Conservation (phyloP, 805 yeast genomes). For the Ogataea thermomethanolica region DNA sequence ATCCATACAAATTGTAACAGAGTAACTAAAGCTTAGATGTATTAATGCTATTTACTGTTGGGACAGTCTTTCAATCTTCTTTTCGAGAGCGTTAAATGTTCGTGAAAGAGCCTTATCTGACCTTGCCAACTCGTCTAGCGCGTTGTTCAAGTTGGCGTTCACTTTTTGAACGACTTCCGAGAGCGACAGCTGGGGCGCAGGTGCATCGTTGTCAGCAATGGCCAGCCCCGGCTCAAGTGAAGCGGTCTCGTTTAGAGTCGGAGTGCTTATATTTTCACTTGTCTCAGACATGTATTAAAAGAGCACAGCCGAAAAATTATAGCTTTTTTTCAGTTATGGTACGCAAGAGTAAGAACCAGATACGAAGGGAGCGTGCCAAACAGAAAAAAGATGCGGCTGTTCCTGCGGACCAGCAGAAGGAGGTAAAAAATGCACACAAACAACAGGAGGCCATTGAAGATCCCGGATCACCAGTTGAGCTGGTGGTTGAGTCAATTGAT, state of each 20-base stretch:
- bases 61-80: constrained; percentile 1
- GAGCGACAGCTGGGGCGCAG: constrained; percentile 15
- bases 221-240: constrained; percentile 8
- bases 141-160: constrained; percentile 20
- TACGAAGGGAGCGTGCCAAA: constrained; percentile 49
- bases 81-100: constrained; percentile 21
- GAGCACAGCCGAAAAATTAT: constrained; percentile 4
- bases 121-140: constrained; percentile 22
- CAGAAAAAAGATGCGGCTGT: constrained; percentile 8
- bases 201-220: background rate
- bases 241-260: constrained; percentile 3
- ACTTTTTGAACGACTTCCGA: constrained; percentile 25
- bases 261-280: constrained; percentile 3
- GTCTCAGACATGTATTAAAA: constrained; percentile 5
- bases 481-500: constrained; percentile 13
- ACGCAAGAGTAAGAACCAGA: constrained; percentile 50
- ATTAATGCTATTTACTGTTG: background rate
- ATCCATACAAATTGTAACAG: background rate
- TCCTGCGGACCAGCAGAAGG: background rate
- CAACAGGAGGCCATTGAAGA: background rate
- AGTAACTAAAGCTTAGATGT: background rate
- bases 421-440: background rate
- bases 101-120: constrained; percentile 22
- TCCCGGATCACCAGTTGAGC: constrained; percentile 4
- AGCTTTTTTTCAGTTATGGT: constrained; percentile 7